Base-by-base conservation (phyloP, 345 rosid species). In the Brassica carinata region DNA sequence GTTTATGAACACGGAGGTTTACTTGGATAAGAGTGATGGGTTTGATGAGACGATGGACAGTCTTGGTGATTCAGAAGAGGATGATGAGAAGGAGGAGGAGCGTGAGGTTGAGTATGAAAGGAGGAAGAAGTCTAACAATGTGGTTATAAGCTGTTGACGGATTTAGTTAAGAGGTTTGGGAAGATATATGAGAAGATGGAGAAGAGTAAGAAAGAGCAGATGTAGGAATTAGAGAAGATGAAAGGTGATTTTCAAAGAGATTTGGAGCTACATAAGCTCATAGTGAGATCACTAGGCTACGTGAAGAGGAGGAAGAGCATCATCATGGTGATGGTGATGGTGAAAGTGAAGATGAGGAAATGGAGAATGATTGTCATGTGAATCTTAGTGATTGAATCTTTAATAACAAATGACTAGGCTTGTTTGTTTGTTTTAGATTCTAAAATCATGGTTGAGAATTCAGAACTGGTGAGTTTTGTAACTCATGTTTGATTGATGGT, bases 101-200 rank as follows among this genome's bases (percentile, higher is more conserved):
- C 87, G 57, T 51, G 57, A 81, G 15, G 80, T 36, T 91, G 69
- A 91, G 86, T 88, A 87, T 80, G 90, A 51, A 17, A 51, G 7
- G 57, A 51, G 57, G 57, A 14, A 14, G 17, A 51, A 88, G 76
- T 48, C 74, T 11, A 81, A 73, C 11, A 89, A 89, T 48, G 90
- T 87, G 5, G 87, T 0, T 83, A 89, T 77, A 86, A 85, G 74
- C 61, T 96, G 82, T 89, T 96, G 64, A 98, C 97, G 0, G 93
- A 92, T 79, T 96, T 97, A 0, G 89, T 96, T 36, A 84, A 92
- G 61, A 96, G 86, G 26, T 96, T 96, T 63, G 89, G 94, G 61
- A 87, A 91, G 65, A 83, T 94, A 73, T 96, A 94, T 71, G 98
- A 96, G 89, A 96, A 92, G 90, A 89, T 91, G 45, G 99, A 96